Conservation (phyloP, 176 grass and related monocot genomes). For the Oryza coarctata region DNA sequence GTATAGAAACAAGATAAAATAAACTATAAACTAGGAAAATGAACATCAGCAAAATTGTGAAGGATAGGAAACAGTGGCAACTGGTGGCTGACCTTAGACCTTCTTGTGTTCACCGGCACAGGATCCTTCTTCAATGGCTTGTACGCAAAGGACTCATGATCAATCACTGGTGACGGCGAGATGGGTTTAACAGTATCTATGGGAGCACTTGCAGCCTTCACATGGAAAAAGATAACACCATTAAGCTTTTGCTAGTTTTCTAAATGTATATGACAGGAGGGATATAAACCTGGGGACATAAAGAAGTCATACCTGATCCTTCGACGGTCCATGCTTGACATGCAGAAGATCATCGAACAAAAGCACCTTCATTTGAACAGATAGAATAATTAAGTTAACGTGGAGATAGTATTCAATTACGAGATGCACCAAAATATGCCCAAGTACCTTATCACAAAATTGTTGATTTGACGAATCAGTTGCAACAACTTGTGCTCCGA, state of each 20-base stretch:
- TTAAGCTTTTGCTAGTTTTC: conserved; percentile 15
- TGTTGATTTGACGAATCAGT: conserved; percentile 62
- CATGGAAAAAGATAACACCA: conserved; percentile 22
- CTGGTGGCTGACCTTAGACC: conserved; percentile 60
- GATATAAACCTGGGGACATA: background rate
- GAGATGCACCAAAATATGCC: conserved; percentile 4
- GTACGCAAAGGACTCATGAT: conserved; percentile 58
- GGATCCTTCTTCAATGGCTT: conserved; percentile 41
- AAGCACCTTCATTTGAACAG: conserved; percentile 57
- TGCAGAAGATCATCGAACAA: conserved; percentile 72
- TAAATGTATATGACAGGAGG: background rate
- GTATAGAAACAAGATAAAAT: background rate
- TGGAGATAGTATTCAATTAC: conserved; percentile 8
- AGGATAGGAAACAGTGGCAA: conserved; percentile 28
- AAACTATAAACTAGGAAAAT: background rate
- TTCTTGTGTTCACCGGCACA: conserved; percentile 40
- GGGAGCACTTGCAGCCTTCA: conserved; percentile 25
- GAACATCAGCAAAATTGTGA: conserved; percentile 12
- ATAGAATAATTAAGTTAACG: conserved; percentile 7
- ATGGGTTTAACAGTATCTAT: background rate
- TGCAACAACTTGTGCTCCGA: conserved; percentile 79
- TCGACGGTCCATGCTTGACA: conserved; percentile 44
- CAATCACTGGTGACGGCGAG: conserved; percentile 8
- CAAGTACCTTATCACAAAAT: conserved; percentile 63
- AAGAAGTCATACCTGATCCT: conserved; percentile 46